These are phyloP conservation scores for Scheffersomyces lignicola DNA, from an alignment of 1,139 yeast species.

Conservation along the genomic window DNA sequence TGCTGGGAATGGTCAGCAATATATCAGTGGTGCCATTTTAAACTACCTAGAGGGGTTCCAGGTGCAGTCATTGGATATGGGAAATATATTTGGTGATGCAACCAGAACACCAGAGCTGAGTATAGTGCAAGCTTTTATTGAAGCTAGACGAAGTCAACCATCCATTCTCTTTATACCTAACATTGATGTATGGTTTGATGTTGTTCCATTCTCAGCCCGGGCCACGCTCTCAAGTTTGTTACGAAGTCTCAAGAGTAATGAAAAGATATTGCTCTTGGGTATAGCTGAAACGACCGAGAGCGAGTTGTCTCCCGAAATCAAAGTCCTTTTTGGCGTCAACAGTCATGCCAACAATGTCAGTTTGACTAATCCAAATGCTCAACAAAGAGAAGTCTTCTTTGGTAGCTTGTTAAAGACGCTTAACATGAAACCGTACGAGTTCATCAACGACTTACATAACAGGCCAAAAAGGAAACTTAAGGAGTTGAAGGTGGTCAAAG, in stretches of 20 bases:
- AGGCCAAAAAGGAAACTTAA: slow-evolving; percentile 52
- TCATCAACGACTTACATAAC: slow-evolving; percentile 49
- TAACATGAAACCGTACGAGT: slow-evolving; percentile 65
- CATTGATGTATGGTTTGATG: slow-evolving; percentile 72
- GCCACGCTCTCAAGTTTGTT: slow-evolving; percentile 73
- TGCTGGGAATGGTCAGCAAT: slow-evolving; percentile 87
- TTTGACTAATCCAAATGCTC: slow-evolving; percentile 42
- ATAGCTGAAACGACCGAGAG: slow-evolving; percentile 54
- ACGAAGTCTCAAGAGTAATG: slow-evolving; percentile 68
- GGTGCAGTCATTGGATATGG: slow-evolving; percentile 82
- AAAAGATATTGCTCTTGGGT: slow-evolving; percentile 76
- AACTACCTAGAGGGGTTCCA: slow-evolving; percentile 88
- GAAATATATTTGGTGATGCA: slow-evolving; percentile 75
- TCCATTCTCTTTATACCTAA: slow-evolving; percentile 84
- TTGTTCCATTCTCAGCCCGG: slow-evolving; percentile 67
- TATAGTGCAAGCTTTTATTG: slow-evolving; percentile 80
- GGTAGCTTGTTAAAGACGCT: slow-evolving; percentile 55
- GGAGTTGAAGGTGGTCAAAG: slow-evolving; percentile 28
- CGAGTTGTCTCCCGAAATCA: slow-evolving; percentile 37
- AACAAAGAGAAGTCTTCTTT: slow-evolving; percentile 55
- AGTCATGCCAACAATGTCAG: slow-evolving; percentile 47
- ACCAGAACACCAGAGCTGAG: slow-evolving; percentile 83
- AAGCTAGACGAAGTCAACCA: slow-evolving; percentile 89
- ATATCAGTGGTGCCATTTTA: slow-evolving; percentile 78
- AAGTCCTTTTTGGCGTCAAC: slow-evolving; percentile 53